phyloP scores from a whole-genome alignment of 139 green algal species.

The Ettlia oleoabundans region DNA sequence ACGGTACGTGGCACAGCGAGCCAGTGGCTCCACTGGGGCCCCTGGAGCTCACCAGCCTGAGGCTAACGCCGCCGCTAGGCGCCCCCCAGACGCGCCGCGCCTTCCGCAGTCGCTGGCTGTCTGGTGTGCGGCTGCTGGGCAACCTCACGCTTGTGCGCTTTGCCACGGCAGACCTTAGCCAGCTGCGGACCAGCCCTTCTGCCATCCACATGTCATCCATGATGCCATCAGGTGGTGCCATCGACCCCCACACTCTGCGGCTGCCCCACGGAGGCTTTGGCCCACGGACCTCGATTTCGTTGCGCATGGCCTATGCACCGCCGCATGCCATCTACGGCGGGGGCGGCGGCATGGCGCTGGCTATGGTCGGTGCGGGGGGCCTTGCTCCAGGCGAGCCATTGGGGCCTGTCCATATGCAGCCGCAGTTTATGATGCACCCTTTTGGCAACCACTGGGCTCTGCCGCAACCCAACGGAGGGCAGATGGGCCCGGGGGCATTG shows the following conservation, averaged over 20 bases:
- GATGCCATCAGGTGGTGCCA: neutral
- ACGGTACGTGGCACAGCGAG: constrained; percentile 16
- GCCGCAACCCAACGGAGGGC: neutral
- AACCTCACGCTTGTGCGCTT: neutral
- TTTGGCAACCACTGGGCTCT: no score
- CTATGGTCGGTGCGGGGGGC: neutral
- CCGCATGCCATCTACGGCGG: neutral
- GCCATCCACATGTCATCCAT: neutral
- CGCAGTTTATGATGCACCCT: no score
- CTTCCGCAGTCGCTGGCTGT: constrained; percentile 21
- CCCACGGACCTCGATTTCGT: neutral
- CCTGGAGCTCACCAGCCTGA: constrained; percentile 15
- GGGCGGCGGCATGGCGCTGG: neutral
- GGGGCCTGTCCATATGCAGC: no score
- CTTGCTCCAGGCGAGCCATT: no score
- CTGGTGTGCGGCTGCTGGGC: constrained; percentile 1
- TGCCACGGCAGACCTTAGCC: constrained; percentile 4
- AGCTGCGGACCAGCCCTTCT: neutral
- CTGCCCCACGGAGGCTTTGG: constrained; percentile 31
- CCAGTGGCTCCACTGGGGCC: neutral
- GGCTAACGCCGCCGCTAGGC: constrained; percentile 11
- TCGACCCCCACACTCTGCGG: neutral
- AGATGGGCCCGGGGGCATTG: neutral
- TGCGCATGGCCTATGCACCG: constrained; percentile 17
- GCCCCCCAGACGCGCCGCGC: neutral